Evolutionary conservation across 257 asterid species (phyloP).

Genomic region (Asclepias syriaca): DNA sequence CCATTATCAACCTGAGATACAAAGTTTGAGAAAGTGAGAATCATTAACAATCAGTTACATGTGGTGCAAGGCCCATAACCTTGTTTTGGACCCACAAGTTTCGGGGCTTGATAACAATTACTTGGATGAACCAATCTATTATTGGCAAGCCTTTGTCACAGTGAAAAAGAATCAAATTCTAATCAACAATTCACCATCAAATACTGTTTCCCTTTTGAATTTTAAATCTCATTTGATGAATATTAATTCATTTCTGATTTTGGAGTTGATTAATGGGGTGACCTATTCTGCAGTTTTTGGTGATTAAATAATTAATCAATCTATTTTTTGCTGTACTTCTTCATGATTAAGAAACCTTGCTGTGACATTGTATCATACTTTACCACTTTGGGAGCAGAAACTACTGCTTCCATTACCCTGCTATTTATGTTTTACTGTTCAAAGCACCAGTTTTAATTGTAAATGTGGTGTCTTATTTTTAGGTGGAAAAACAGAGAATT

Average conservation of each 20-base stretch:
- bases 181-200: neutral
- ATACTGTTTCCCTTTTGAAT: neutral
- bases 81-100: neutral
- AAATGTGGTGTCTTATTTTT: conserved; percentile 16
- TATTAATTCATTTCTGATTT: neutral
- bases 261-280: neutral
- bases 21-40: neutral
- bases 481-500: conserved; percentile 91
- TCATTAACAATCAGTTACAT: neutral
- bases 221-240: neutral
- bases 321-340: neutral
- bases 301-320: neutral
- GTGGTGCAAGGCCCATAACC: neutral
- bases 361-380: neutral
- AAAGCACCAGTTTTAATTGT: neutral
- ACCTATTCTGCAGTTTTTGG: neutral
- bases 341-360: neutral
- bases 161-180: neutral
- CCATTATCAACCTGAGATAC: neutral
- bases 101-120: neutral
- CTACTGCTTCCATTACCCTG: neutral
- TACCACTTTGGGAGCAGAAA: neutral
- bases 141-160: no score
- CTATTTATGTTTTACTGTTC: neutral
- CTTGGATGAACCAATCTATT: neutral